Evolutionary conservation across 2,329 filamentous ascomycete genomes (phyloP), one percentile per base, ranked within the genome.

Genomic region (Blastomyces emzantsi): DNA sequence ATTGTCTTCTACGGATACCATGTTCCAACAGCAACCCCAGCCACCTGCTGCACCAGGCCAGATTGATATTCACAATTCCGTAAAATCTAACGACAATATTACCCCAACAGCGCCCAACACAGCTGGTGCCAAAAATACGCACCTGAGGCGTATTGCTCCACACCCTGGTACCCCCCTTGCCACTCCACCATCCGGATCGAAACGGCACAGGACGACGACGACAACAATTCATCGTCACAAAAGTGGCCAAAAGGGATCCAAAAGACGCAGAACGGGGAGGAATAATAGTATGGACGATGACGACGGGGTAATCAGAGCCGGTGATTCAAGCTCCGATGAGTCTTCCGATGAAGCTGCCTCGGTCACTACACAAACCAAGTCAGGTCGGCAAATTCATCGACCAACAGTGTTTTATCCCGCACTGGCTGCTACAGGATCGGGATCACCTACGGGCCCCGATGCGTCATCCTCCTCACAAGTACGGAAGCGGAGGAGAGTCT

Each of bases 281-380:
- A 60, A 65, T 19, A 61, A 61, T 25, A 17, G 7, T 39, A 69
- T 70, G 55, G 72, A 73, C 49, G 73, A 75, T 52, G 71, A 69
- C 19, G 73, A 75, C 52, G 70, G 69, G 28, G 66, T 74, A 55
- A 72, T 74, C 62, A 71, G 69, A 66, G 73, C 74, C 5, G 72
- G 68, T n/a, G 70, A 75, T 61, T 72, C 74, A n/a, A 73, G 70
- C 64, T 76, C 75, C 4, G 73, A 76, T 65, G 73, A 74, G 62
- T 75, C 76, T 2, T 77, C 77, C 13, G 76, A 76, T 47, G 74
- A 80, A 58, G 80, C 83, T 66, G 83, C 82, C 9, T 80, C 81
- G 25, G 77, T 84, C 22, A 82, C 84, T 3, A 89, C 85, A 39
- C 86, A 84, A 71, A 92, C 89, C 11, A 90, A 90, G 71, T 92